phyloP scores from a whole-genome alignment of 441 rosid species.

The Populus hybrid region DNA sequence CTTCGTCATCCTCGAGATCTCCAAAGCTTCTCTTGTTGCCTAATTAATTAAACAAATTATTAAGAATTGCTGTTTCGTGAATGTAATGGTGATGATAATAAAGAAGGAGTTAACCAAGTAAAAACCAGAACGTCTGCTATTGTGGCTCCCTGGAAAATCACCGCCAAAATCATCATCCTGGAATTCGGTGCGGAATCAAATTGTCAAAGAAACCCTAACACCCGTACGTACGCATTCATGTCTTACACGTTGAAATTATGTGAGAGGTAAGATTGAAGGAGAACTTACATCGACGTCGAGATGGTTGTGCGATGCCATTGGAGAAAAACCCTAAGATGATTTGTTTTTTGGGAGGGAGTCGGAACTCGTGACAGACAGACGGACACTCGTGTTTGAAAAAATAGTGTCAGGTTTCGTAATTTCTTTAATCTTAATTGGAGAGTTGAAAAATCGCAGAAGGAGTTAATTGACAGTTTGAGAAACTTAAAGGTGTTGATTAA shows the following conservation, averaged over 20 bases:
- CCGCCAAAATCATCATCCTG: slow-evolving; percentile 94
- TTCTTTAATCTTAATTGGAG: background rate
- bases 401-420: background rate
- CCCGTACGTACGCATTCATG: background rate
- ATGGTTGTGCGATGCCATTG: slow-evolving; percentile 55
- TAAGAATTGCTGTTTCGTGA: background rate
- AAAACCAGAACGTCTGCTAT: slow-evolving; percentile 53
- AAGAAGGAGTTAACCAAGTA: background rate
- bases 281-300: slow-evolving; percentile 53
- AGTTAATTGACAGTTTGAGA: background rate
- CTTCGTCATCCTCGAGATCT: slow-evolving; percentile 92
- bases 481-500: background rate
- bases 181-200: background rate
- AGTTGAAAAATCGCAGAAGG: background rate
- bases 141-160: slow-evolving; percentile 54
- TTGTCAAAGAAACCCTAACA: slow-evolving; percentile 6
- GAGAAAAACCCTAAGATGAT: slow-evolving; percentile 32
- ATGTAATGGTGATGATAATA: background rate
- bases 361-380: background rate
- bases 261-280: background rate
- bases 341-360: background rate
- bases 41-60: slow-evolving; percentile 14
- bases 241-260: background rate
- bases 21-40: slow-evolving; percentile 79
- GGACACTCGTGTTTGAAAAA: background rate